phyloP scores from a whole-genome alignment of 2,329 filamentous ascomycete genomes.

The Beauveria bassiana region DNA sequence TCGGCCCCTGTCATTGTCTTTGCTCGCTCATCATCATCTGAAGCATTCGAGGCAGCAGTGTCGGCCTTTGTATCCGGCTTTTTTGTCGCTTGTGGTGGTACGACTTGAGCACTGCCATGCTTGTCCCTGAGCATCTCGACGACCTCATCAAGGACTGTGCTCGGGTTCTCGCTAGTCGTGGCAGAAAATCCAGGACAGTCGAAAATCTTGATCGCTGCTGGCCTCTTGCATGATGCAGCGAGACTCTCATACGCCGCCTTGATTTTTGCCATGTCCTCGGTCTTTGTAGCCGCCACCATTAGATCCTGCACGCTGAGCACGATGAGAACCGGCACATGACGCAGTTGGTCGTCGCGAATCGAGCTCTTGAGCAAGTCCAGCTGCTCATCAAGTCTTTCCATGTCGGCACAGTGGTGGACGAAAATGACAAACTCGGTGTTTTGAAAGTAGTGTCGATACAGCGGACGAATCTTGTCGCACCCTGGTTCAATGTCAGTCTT shows the following conservation, averaged over 20 bases:
- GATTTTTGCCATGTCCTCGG: constrained; percentile 12
- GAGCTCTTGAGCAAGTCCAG: constrained; percentile 20
- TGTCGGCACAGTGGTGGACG: constrained; percentile 21
- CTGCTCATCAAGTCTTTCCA: constrained; percentile 18
- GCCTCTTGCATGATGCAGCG: constrained; percentile 8
- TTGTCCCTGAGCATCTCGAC: constrained; percentile 17
- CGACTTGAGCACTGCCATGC: not conserved
- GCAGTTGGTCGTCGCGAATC: constrained; percentile 16
- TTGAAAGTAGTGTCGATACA: constrained; percentile 21
- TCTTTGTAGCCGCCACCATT: constrained; percentile 16
- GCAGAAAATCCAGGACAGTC: constrained; percentile 19
- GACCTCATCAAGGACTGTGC: not conserved
- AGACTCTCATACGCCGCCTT: not conserved
- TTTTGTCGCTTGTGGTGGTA: not conserved
- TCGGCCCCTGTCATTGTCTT: constrained; percentile 11
- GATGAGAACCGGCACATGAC: constrained; percentile 19
- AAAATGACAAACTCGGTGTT: constrained; percentile 21
- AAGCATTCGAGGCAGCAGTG: not conserved
- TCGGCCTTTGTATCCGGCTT: no score
- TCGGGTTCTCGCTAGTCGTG: not conserved
- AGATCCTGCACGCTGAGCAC: constrained; percentile 27
- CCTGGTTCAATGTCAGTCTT: constrained; percentile 12
- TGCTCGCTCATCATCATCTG: not conserved
- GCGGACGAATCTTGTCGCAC: constrained; percentile 21
- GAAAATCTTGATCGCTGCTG: constrained; percentile 16